A percentile compares a stretch with the other conserved stretches of the same genome.
These are phyloP conservation scores for Phanerochaete carnosa DNA, from an alignment of 768 basidiomycete species.

Conservation along the genomic window DNA sequence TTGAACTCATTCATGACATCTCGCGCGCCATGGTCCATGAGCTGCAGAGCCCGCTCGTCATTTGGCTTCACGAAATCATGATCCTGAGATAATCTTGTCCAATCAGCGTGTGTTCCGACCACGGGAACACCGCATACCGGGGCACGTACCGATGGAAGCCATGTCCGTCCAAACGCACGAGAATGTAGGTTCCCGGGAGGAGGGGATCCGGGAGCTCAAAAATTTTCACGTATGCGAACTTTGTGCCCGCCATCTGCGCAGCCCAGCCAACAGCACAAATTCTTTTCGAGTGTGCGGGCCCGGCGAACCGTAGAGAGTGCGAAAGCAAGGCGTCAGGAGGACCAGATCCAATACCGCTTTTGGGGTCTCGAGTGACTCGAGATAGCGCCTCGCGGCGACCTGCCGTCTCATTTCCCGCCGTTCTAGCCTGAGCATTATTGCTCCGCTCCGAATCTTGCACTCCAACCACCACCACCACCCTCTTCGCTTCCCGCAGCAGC, in stretches of 20 bases:
- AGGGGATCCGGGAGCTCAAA: conserved; percentile 89
- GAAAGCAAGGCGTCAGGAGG: conserved; percentile 7
- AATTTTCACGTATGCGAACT: conserved; percentile 84
- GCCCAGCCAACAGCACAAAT: not conserved
- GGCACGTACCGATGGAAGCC: conserved; percentile 80
- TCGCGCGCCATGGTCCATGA: conserved; percentile 91
- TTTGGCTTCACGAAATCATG: conserved; percentile 91
- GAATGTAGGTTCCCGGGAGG: conserved; percentile 77
- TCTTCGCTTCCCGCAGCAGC: conserved; percentile 1
- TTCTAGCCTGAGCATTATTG: conserved; percentile 8
- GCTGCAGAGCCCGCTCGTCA: conserved; percentile 76
- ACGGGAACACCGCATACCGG: not conserved
- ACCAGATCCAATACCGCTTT: not conserved
- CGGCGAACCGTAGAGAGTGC: not conserved
- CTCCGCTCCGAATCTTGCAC: conserved; percentile 17
- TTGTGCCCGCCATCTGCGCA: conserved; percentile 86
- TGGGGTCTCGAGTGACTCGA: conserved; percentile 21
- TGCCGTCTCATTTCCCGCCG: conserved; percentile 19
- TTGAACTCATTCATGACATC: conserved; percentile 78
- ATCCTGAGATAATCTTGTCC: conserved; percentile 74
- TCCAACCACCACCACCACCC: conserved; percentile 20
- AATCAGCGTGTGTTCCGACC: not conserved
- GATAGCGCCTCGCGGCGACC: conserved; percentile 18
- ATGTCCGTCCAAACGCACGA: conserved; percentile 89
- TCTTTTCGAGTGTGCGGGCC: not conserved